phyloP scores from a whole-genome alignment of 768 basidiomycete species.

The Lactifluus pinguis region DNA sequence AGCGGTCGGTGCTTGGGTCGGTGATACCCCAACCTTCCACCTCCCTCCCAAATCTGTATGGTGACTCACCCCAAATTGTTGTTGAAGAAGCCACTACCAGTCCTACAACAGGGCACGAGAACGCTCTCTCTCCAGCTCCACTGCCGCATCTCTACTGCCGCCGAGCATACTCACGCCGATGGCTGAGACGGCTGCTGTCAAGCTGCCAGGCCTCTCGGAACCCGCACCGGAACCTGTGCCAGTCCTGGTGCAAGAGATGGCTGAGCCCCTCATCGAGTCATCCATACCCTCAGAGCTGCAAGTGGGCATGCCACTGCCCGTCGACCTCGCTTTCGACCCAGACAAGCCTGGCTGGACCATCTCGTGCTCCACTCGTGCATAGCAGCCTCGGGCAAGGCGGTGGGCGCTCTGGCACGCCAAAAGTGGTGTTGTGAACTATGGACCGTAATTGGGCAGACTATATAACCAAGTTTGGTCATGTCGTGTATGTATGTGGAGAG shows the following conservation, averaged over 20 bases:
- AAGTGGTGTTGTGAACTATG: slow-evolving; percentile 72
- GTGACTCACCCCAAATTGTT: slow-evolving; percentile 21
- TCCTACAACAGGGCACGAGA: slow-evolving; percentile 8
- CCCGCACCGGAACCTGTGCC: not conserved
- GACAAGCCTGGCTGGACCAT: slow-evolving; percentile 7
- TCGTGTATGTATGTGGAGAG: slow-evolving; percentile 21
- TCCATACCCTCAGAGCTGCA: not conserved
- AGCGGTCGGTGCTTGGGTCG: no score
- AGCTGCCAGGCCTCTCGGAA: not conserved
- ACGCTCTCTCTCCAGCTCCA: slow-evolving; percentile 35
- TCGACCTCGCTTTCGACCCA: slow-evolving; percentile 17
- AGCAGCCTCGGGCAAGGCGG: slow-evolving; percentile 52
- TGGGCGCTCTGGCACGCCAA: slow-evolving; percentile 41
- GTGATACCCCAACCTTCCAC: not conserved
- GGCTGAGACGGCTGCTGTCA: slow-evolving; percentile 15
- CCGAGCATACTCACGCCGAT: slow-evolving; percentile 21
- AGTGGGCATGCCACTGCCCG: not conserved
- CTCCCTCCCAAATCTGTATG: slow-evolving; percentile 12
- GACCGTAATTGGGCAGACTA: slow-evolving; percentile 51
- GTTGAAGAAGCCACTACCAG: slow-evolving; percentile 15
- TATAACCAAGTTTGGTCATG: slow-evolving; percentile 39
- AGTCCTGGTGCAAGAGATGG: not conserved
- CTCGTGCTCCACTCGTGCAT: slow-evolving; percentile 33
- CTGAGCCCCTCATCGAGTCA: not conserved
- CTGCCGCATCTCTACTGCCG: slow-evolving; percentile 39